A percentile compares a stretch with the other conserved stretches of the same genome.
Conservation (phyloP, 768 basidiomycete genomes). For the Podaxis sp. region DNA sequence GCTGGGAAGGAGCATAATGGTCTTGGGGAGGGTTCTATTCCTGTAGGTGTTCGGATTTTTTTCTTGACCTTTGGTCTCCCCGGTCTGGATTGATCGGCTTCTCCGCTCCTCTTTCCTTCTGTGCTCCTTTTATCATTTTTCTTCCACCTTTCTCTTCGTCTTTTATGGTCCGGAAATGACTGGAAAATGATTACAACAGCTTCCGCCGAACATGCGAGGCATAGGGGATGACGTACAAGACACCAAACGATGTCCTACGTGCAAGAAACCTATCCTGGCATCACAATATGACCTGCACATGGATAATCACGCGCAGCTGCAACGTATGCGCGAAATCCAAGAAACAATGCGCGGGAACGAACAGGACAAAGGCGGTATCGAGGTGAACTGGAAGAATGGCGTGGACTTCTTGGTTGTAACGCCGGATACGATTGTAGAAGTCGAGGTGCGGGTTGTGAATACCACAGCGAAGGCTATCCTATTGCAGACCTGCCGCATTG, state of each 20-base stretch:
- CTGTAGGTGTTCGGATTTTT: not conserved
- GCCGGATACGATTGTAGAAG: conserved; percentile 26
- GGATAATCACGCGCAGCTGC: conserved; percentile 27
- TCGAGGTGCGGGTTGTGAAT: conserved; percentile 25
- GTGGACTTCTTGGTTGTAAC: conserved; percentile 50
- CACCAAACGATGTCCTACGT: conserved; percentile 23
- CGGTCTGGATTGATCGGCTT: not conserved
- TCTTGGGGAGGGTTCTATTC: not conserved
- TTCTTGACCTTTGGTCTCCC: not conserved
- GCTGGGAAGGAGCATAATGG: not conserved
- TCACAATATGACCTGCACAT: conserved; percentile 26
- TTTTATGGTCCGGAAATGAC: not conserved
- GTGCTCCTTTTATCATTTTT: not conserved
- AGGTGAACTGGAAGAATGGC: conserved; percentile 36
- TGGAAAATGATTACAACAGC: not conserved
- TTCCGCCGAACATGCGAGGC: conserved; percentile 1
- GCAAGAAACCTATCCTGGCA: conserved; percentile 22
- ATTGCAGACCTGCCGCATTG: conserved; percentile 24
- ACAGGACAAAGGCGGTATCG: conserved; percentile 45
- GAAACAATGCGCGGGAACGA: conserved; percentile 39
- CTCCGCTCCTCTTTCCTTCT: not conserved
- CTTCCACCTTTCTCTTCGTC: not conserved
- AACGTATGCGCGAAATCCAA: conserved; percentile 26
- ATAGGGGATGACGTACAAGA: conserved; percentile 1
- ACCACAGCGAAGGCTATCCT: conserved; percentile 17